Conservation (phyloP, 2,329 filamentous ascomycete genomes). For the Penicillium sp. region DNA sequence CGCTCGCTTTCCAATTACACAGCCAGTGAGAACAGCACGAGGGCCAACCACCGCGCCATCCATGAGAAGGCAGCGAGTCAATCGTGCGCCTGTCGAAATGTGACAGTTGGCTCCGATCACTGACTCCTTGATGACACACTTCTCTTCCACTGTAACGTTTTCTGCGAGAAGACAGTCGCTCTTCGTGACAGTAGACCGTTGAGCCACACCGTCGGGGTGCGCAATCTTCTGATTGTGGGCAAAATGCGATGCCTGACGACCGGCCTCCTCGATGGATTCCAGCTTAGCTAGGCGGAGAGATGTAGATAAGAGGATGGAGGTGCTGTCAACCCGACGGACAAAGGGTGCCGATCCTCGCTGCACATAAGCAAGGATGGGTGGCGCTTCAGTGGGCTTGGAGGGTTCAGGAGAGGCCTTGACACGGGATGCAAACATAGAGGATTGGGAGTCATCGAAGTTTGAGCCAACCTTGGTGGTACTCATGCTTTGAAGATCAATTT, state of each 20-base stretch:
- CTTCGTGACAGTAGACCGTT: slow-evolving; percentile 77
- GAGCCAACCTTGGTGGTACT: slow-evolving; percentile 52
- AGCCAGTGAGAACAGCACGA: slow-evolving; percentile 80
- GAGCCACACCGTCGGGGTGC: slow-evolving; percentile 77
- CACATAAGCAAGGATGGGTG: slow-evolving; percentile 75
- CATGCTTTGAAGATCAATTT: slow-evolving; percentile 56
- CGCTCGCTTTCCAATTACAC: slow-evolving; percentile 78
- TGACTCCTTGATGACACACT: slow-evolving; percentile 86
- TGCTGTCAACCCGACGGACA: slow-evolving; percentile 85
- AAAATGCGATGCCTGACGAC: slow-evolving; percentile 65
- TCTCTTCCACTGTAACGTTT: slow-evolving; percentile 86
- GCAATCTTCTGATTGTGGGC: slow-evolving; percentile 78
- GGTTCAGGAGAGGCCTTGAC: slow-evolving; percentile 25
- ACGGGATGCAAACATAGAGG: slow-evolving; percentile 27
- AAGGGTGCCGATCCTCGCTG: slow-evolving; percentile 64
- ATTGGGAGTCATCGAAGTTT: slow-evolving; percentile 11
- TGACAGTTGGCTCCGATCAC: slow-evolving; percentile 86
- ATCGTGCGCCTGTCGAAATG: slow-evolving; percentile 79
- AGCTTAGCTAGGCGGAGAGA: slow-evolving; percentile 87
- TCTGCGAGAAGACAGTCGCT: slow-evolving; percentile 81
- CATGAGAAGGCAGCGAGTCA: slow-evolving; percentile 89
- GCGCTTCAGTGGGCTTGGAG: slow-evolving; percentile 7
- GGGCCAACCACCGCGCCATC: slow-evolving; percentile 84
- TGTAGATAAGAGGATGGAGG: slow-evolving; percentile 74
- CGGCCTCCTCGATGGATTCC: slow-evolving; percentile 63